Evolutionary conservation across 163 green algal genomes (phyloP), one percentile per base, ranked within the genome.

Genomic region (Scenedesmus sp.): DNA sequence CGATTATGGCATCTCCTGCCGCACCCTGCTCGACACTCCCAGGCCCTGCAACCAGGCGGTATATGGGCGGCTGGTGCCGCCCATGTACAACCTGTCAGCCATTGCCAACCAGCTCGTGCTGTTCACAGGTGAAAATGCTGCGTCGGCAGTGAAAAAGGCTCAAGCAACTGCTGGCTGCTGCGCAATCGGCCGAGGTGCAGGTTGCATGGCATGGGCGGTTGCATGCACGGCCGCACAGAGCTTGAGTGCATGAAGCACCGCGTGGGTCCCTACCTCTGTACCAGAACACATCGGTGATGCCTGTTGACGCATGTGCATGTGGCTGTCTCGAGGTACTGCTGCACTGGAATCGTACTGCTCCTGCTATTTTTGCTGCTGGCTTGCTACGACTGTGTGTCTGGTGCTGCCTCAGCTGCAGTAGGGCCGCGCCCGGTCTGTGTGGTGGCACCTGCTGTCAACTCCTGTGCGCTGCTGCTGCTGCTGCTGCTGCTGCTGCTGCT

Each of bases 21-120:
- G 56, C 16, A 87, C 86, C 12, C 33, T 91, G 61, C 51, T 91
- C 46, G 81, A 44, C 81, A 44, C 79, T 42, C 87, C 73, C 15
- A 35, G 61, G 70, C 86, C 70, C 10, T 96, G 94, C 92, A 97
- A 97, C 90, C 89, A 95, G 86, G 59, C 85, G 18, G 87, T 94
- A 49, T 98, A 98, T 87, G 92, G 93, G 35, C 68, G 26, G 10
- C 22, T 86, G n/a, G 70, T 89, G 43, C 94, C 96, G 13, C 96
- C 96, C 2, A 35, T 44, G 12, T 98, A 97, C 82, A 83, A 96
- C 43, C 87, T 97, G 42, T 86, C 73, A 26, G 22, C 35, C 56
- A 95, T 97, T 22, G 20, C 22, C 26, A 84, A 53, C 3, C 90
- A 92, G 0, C 72, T 97, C 15, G 94, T 93, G 26, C 78, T 97